Evolutionary conservation across 495 filamentous ascomycete species (phyloP).

Genomic region (Xylaria intraflava): DNA sequence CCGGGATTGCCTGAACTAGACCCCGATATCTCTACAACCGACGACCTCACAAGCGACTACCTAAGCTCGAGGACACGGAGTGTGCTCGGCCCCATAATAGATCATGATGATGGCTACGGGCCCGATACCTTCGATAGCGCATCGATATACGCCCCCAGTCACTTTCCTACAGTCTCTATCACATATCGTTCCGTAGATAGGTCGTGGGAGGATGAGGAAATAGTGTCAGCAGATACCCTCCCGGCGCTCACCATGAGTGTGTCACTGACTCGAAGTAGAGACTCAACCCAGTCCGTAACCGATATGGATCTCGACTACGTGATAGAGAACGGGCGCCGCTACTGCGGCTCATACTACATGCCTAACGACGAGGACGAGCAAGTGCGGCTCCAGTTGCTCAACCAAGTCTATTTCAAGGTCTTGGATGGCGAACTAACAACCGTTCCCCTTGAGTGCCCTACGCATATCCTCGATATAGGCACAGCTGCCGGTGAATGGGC

Average conservation of each 20-base stretch:
- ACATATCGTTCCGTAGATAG: slow-evolving; percentile 17
- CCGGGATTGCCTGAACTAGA: slow-evolving; percentile 24
- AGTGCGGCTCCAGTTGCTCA: slow-evolving; percentile 59
- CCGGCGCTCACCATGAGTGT: neutral
- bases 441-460: slow-evolving; percentile 47
- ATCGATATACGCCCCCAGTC: slow-evolving; percentile 26
- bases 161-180: slow-evolving; percentile 27
- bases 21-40: slow-evolving; percentile 25
- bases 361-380: slow-evolving; percentile 71
- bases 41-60: slow-evolving; percentile 25
- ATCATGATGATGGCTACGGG: slow-evolving; percentile 16
- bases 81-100: slow-evolving; percentile 16
- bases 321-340: slow-evolving; percentile 60
- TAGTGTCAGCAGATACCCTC: slow-evolving; percentile 31
- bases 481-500: slow-evolving; percentile 69
- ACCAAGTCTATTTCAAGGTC: slow-evolving; percentile 57
- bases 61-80: slow-evolving; percentile 24
- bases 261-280: slow-evolving; percentile 15
- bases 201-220: slow-evolving; percentile 33
- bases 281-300: slow-evolving; percentile 51
- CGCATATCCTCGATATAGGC: slow-evolving; percentile 61
- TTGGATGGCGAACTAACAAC: slow-evolving; percentile 55
- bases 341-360: slow-evolving; percentile 66
- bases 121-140: slow-evolving; percentile 18
- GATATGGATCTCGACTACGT: slow-evolving; percentile 49